phyloP scores from a whole-genome alignment of 2,329 filamentous ascomycete genomes.

The Dothiorella sarmentorum region DNA sequence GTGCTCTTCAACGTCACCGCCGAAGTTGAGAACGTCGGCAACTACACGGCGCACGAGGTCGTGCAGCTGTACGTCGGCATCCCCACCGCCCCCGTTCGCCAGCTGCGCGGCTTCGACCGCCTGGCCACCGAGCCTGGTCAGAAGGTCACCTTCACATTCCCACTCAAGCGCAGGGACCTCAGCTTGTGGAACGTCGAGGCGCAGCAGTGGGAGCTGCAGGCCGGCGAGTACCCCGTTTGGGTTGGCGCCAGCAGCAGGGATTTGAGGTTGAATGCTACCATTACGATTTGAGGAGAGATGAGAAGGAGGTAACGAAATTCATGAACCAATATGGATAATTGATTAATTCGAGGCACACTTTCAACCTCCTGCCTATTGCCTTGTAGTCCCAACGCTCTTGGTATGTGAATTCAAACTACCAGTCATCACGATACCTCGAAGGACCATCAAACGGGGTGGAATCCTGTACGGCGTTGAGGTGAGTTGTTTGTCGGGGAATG shows the following conservation, averaged over 20 bases:
- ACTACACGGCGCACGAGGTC: conserved; percentile 15
- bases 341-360: too few relatives aligned
- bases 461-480: too few relatives aligned
- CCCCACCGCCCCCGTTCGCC: conserved; percentile 31
- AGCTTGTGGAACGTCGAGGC: conserved; percentile 49
- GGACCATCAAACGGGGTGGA: too few relatives aligned
- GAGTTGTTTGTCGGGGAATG: too few relatives aligned
- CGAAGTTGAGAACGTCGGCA: conserved; percentile 21
- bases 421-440: too few relatives aligned
- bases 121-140: conserved; percentile 24
- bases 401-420: too few relatives aligned
- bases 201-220: conserved; percentile 43
- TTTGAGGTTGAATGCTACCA: conserved; percentile 23
- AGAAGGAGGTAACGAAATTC: neutral
- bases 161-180: conserved; percentile 47
- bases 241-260: conserved; percentile 38
- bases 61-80: conserved; percentile 23
- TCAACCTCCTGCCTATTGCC: too few relatives aligned
- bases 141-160: conserved; percentile 42
- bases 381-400: too few relatives aligned
- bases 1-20: conserved; percentile 14
- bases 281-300: neutral
- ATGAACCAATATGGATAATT: too few relatives aligned
- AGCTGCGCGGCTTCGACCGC: conserved; percentile 22
- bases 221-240: conserved; percentile 27